phyloP scores from a whole-genome alignment of 2,329 filamentous ascomycete genomes.

The Alternaria metachromatica region DNA sequence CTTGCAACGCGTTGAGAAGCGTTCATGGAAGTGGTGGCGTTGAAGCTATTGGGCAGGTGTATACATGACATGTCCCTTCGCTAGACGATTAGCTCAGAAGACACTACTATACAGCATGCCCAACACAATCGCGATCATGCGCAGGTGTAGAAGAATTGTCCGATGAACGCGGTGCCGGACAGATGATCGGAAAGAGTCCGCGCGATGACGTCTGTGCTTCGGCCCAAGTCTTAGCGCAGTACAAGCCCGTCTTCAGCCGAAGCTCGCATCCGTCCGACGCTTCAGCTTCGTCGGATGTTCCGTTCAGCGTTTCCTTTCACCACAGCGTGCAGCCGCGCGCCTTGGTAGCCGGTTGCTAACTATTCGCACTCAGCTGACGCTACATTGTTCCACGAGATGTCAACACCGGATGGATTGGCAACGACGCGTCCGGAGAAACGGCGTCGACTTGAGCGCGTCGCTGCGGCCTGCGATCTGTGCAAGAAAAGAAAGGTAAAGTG shows the following conservation, averaged over 20 bases:
- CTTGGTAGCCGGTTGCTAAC: neutral
- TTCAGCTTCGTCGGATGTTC: constrained; percentile 7
- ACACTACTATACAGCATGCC: too few relatives aligned
- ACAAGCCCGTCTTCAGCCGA: constrained; percentile 6
- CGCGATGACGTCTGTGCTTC: neutral
- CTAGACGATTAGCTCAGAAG: too few relatives aligned
- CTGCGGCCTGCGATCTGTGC: constrained; percentile 40
- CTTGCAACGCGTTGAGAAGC: neutral
- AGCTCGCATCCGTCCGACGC: neutral
- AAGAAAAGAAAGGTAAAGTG: constrained; percentile 56
- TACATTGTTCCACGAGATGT: neutral
- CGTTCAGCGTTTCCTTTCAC: neutral
- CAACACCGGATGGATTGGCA: constrained; percentile 1
- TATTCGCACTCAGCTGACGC: neutral
- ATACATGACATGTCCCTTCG: too few relatives aligned
- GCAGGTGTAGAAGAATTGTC: neutral
- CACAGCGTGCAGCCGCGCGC: neutral
- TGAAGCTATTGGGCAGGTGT: too few relatives aligned
- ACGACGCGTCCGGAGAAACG: constrained; percentile 25
- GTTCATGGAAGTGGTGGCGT: neutral
- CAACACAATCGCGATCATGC: too few relatives aligned
- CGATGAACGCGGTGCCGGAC: neutral
- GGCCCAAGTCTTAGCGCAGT: neutral
- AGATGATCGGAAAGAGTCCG: neutral
- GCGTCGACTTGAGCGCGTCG: constrained; percentile 35